Base-by-base conservation (phyloP, 169 alveolate species). In the Plasmodium fragile region DNA sequence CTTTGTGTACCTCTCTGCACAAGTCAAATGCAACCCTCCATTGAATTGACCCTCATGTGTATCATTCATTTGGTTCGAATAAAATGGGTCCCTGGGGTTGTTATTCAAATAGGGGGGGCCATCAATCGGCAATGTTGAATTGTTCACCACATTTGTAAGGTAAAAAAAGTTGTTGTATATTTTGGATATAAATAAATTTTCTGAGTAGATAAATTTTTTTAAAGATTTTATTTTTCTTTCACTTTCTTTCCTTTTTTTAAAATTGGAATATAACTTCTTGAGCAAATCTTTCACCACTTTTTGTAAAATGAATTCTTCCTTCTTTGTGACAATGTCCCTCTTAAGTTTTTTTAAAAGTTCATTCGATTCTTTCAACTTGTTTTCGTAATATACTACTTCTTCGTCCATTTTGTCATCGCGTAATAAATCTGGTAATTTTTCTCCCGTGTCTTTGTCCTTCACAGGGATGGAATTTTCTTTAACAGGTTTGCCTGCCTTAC, bases 171-270 rank as follows among this genome's bases (percentile, higher is more conserved):
- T 70, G 55, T 83, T 71, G 59, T 39, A 83, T 49, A 72, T 83
- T 32, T 83, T 72, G 7, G 92, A 83, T 72, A 83, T 83, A 32
- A 83, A 83, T 43, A 83, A 45, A 70, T 83, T 83, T 83, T 72
- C 92, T n/a, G 92, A 83, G 49, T 83, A 83, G 22, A 83, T 83
- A 71, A 83, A 83, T 32, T 72, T 83, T 72, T 83, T 83, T 72
- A 83, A 83, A 2, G 92, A 83, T 72, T 72, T 83, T 71, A 83
- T 52, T 65, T 83, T 83, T 72, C 59, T 70, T 71, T 83, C 92
- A 72, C 53, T 49, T 83, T 83, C 92, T 83, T 83, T 83, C 41
- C 92, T 39, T 72, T 83, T 83, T 32, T 72, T 83, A 43, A 72
- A 83, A 83, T 83, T 83, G 59, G 30, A 83, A 72, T 71, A 30